Percentiles rank a stretch among this genome's conserved stretches.
These are phyloP conservation scores for Acacia concinna DNA, from an alignment of 331 rosid genomes.

Conservation along the genomic window DNA sequence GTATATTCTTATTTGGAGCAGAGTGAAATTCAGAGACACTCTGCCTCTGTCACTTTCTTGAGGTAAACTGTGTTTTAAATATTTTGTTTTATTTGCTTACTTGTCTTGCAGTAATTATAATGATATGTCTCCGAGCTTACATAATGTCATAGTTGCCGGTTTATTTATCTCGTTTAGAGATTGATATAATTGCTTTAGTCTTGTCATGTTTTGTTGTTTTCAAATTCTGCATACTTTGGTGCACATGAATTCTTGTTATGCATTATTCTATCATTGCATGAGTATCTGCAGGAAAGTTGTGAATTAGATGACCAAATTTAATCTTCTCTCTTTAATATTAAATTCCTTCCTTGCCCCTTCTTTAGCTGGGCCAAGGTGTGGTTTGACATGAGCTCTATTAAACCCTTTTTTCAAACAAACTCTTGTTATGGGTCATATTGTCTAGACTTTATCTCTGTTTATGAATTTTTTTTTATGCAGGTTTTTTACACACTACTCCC, in stretches of 20 bases:
- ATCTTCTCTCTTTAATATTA: background rate
- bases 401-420: background rate
- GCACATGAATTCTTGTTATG: background rate
- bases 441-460: background rate
- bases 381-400: background rate
- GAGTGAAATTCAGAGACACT: constrained; percentile 47
- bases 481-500: too few relatives aligned
- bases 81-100: background rate
- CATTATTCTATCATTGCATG: background rate
- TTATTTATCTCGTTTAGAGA: background rate
- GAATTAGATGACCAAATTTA: background rate
- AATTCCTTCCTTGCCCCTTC: background rate
- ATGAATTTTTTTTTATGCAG: background rate
- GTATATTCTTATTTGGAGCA: constrained; percentile 36
- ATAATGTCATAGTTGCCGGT: background rate
- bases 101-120: background rate
- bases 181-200: background rate
- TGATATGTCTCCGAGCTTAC: background rate
- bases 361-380: background rate
- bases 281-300: background rate
- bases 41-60: constrained; percentile 62
- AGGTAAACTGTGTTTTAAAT: constrained; percentile 42
- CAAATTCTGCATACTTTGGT: background rate
- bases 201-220: background rate
- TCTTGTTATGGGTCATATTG: background rate